Evolutionary conservation across 805 yeast species (phyloP), one percentile per base, ranked within the genome.

Genomic region (Suhomyces xylopsoci): DNA sequence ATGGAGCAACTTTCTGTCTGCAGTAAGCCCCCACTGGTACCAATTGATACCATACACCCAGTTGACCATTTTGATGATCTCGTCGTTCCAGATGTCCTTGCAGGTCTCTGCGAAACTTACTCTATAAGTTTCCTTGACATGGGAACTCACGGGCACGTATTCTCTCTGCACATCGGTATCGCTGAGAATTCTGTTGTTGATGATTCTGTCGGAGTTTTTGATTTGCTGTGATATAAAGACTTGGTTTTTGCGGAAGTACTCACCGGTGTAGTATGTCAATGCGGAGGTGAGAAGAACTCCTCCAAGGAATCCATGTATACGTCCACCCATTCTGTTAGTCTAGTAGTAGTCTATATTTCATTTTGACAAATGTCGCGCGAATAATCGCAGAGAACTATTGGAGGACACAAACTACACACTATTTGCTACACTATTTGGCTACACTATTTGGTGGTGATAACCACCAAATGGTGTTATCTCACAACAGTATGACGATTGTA

Each of bases 41-140:
- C 82, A 70, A 64, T 78, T 76, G 55, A 81, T 73, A 46, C 78
- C 62, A 61, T 86, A 87, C 12, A 87, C 58, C 81, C 87, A 85
- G 58, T 83, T 82, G 20, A 84, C 88, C 53, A 80, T 78, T 44
- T 72, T 74, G 52, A 86, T 77, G 50, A 88, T 79, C 64, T 87
- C 92, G 45, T 81, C 83, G 63, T 88, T 85, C 96, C 96, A 88
- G 42, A 88, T 76, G 62, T 88, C 96, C 58, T 84, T 87, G 55
- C 81, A 73, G 0, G 91, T 85, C 66, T 89, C 91, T 8, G 62
- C 62, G 30, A 82, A 55, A 22, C 70, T 65, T 9, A 73, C 68
- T 28, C 88, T 77, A 20, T 55, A 52, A 25, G 61, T 58, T 34
- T 54, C 43, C 36, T 53, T 50, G 12, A 56, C 55, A 28, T 64